Evolutionary conservation across 306 rosid genomes (phyloP).

Genomic region (Psophocarpus tetragonolobus): DNA sequence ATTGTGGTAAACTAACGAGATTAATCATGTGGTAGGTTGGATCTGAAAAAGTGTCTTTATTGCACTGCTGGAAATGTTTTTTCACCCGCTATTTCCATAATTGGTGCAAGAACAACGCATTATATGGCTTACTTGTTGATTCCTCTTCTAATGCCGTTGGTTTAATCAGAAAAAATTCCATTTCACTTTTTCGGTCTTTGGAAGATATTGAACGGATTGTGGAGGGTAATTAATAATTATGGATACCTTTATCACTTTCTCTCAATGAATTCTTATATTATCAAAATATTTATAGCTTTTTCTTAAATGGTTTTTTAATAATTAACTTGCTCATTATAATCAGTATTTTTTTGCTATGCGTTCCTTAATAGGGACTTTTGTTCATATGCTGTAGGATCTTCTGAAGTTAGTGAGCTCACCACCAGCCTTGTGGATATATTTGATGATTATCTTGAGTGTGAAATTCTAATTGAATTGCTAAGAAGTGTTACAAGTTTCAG

Average conservation of each 20-base stretch:
- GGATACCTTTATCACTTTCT: slow-evolving; percentile 6
- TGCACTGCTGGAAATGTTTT: slow-evolving; percentile 78
- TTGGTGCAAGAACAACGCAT: slow-evolving; percentile 87
- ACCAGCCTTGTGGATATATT: slow-evolving; percentile 49
- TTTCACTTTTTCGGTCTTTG: slow-evolving; percentile 74
- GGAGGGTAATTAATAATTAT: slow-evolving; percentile 61
- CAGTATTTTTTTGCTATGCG: background rate
- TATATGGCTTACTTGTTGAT: slow-evolving; percentile 72
- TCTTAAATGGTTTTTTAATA: background rate
- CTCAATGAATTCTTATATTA: slow-evolving; percentile 15
- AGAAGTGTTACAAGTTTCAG: slow-evolving; percentile 65
- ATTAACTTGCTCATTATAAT: slow-evolving; percentile 16
- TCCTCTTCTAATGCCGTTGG: slow-evolving; percentile 62
- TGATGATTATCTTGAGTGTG: slow-evolving; percentile 56
- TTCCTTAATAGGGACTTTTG: slow-evolving; percentile 14
- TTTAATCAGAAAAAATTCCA: slow-evolving; percentile 73
- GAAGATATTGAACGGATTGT: slow-evolving; percentile 83
- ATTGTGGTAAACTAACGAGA: slow-evolving; percentile 28
- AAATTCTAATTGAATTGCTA: slow-evolving; percentile 65
- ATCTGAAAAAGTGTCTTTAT: slow-evolving; percentile 57
- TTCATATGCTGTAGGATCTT: slow-evolving; percentile 55
- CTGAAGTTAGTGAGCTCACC: slow-evolving; percentile 57
- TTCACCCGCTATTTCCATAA: slow-evolving; percentile 67
- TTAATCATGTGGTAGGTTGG: slow-evolving; percentile 58
- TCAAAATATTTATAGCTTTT: background rate